A percentile compares a stretch with the other conserved stretches of the same genome.
Evolutionary conservation across 164 flowering plant genomes (phyloP).

Genomic region (Dillenia suffruticosa): DNA sequence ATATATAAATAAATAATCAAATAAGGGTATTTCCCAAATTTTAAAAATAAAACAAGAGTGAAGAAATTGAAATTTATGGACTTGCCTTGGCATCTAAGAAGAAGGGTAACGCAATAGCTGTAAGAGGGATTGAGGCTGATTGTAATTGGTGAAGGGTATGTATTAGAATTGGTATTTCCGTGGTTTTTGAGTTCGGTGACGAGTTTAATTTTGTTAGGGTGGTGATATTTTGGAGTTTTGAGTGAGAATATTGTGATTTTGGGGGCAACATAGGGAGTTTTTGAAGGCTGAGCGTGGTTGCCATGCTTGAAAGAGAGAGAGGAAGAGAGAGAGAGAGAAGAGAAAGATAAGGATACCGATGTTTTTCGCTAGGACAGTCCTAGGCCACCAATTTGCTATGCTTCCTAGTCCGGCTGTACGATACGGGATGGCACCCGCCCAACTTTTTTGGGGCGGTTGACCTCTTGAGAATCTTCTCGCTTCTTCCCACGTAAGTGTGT

Average conservation of each 20-base stretch:
- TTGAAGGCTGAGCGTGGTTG: slow-evolving; percentile 39
- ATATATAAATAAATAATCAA: not conserved
- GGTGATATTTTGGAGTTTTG: slow-evolving; percentile 19
- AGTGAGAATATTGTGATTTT: slow-evolving; percentile 17
- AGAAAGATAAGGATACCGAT: no score
- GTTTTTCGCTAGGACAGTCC: no score
- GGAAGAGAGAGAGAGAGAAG: no score
- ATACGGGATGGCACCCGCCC: no score
- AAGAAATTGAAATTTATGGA: not conserved
- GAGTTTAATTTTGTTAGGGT: slow-evolving; percentile 9
- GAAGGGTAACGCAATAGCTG: slow-evolving; percentile 62
- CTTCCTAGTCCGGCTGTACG: no score
- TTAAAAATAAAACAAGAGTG: not conserved
- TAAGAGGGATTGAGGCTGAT: slow-evolving; percentile 41
- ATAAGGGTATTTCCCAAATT: not conserved
- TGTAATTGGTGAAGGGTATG: slow-evolving; percentile 20
- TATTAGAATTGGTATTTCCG: slow-evolving; percentile 13
- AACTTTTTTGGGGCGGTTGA: no score
- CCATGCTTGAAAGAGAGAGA: slow-evolving; percentile 18
- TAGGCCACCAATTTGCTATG: no score
- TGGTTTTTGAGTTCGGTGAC: slow-evolving; percentile 5
- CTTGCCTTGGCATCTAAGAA: slow-evolving; percentile 46
- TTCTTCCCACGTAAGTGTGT: no score
- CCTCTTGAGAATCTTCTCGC: no score
- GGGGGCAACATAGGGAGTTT: slow-evolving; percentile 9